A percentile compares a stretch with the other conserved stretches of the same genome.
Conservation (phyloP, 192 early-diverging fungal species). For the Polychytrium aggregatum region DNA sequence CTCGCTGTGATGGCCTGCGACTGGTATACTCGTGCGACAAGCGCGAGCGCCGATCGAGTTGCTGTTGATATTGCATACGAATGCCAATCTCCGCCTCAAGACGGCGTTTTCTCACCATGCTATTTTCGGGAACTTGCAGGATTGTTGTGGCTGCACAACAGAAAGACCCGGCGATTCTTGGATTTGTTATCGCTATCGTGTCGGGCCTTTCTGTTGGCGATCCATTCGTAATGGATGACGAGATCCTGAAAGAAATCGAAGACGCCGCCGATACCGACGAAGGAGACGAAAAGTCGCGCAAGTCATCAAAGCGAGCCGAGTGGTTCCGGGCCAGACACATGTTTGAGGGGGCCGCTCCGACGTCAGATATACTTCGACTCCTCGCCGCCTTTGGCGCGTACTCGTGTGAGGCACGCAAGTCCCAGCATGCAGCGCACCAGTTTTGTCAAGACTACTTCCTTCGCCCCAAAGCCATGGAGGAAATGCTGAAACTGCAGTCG, state of each 20-base stretch:
- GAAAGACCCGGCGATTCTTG: conserved; percentile 66
- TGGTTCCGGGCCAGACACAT: conserved; percentile 64
- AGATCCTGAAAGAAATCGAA: conserved; percentile 26
- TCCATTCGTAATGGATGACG: conserved; percentile 63
- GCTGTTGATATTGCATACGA: too few species aligned
- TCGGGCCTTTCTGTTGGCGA: conserved; percentile 88
- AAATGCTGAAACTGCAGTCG: conserved; percentile 31
- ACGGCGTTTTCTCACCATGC: too few species aligned
- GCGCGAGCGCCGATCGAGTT: too few species aligned
- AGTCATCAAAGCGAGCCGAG: conserved; percentile 55
- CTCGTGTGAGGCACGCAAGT: conserved; percentile 33
- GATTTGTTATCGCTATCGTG: conserved; percentile 84
- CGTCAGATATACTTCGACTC: conserved; percentile 79
- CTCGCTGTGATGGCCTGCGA: too few species aligned
- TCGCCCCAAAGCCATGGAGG: conserved; percentile 60
- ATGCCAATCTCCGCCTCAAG: too few species aligned
- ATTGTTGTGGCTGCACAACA: conserved; percentile 79
- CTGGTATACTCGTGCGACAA: too few species aligned
- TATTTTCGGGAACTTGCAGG: too few species aligned
- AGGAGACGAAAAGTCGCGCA: conserved; percentile 46
- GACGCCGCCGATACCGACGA: conserved; percentile 44
- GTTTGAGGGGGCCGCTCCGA: conserved; percentile 64
- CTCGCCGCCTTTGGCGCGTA: conserved; percentile 85
- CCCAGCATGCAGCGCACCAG: conserved; percentile 38
- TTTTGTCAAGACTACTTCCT: conserved; percentile 81